Percentiles rank a stretch among this genome's conserved stretches.
These are phyloP conservation scores for Bruguiera hainesii DNA, from an alignment of 441 rosid species.

Conservation along the genomic window DNA sequence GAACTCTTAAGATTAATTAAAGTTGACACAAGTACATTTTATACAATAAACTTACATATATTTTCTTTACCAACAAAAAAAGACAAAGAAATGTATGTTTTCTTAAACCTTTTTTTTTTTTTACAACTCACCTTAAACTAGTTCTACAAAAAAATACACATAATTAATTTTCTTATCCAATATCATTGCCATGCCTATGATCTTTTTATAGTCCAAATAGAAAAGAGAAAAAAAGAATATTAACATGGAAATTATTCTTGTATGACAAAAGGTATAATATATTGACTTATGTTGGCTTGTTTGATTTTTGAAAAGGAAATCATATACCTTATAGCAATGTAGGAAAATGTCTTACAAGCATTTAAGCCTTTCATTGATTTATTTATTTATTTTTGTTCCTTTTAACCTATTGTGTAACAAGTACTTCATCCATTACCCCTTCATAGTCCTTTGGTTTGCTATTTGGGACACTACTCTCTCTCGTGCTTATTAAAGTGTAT, in stretches of 20 bases:
- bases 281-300: too few species aligned
- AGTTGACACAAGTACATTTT: too few species aligned
- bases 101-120: neutral
- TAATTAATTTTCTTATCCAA: slow-evolving; percentile 66
- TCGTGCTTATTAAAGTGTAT: too few species aligned
- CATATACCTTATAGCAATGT: slow-evolving; percentile 61
- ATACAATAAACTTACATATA: too few species aligned
- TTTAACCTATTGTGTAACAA: slow-evolving; percentile 40
- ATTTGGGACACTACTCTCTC: too few species aligned
- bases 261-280: neutral
- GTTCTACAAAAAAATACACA: slow-evolving; percentile 55
- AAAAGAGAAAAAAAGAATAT: neutral
- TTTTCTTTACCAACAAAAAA: too few species aligned
- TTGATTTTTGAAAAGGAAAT: neutral
- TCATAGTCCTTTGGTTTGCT: too few species aligned
- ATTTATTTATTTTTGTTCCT: slow-evolving; percentile 60
- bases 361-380: slow-evolving; percentile 72
- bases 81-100: neutral
- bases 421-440: neutral
- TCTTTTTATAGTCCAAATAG: slow-evolving; percentile 25
- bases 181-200: slow-evolving; percentile 83
- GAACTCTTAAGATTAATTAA: neutral
- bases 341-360: slow-evolving; percentile 68
- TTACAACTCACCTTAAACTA: slow-evolving; percentile 54
- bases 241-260: neutral